These are phyloP conservation scores for Drechmeria coniospora DNA, from an alignment of 2,329 filamentous ascomycete species.

Conservation along the genomic window DNA sequence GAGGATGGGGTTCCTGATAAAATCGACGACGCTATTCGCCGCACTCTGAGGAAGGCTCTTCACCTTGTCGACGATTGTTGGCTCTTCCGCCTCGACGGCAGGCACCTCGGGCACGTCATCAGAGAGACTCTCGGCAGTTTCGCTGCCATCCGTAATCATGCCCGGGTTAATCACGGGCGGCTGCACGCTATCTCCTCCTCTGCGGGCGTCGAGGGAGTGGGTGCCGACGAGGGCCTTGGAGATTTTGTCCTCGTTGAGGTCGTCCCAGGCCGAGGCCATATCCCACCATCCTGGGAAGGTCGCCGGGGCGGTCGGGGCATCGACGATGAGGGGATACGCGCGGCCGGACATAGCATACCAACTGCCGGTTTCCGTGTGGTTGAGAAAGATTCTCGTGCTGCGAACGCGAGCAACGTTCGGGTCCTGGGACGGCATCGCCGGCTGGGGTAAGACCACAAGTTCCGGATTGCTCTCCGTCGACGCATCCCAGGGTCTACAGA, in stretches of 20 bases:
- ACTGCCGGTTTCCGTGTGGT: slow-evolving; percentile 69
- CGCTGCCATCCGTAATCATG: slow-evolving; percentile 12
- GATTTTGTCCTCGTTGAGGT: slow-evolving; percentile 29
- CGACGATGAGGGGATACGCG: slow-evolving; percentile 72
- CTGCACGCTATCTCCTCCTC: slow-evolving; percentile 16
- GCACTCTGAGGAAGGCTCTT: slow-evolving; percentile 34
- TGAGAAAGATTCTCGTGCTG: slow-evolving; percentile 62
- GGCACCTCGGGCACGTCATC: slow-evolving; percentile 13
- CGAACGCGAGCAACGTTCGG: slow-evolving; percentile 35
- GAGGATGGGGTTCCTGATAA: slow-evolving; percentile 39
- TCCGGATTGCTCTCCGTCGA: slow-evolving; percentile 50
- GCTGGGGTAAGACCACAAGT: slow-evolving; percentile 76
- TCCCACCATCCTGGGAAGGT: slow-evolving; percentile 32
- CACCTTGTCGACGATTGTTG: slow-evolving; percentile 32
- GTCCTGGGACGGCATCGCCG: slow-evolving; percentile 44
- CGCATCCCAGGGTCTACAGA: slow-evolving; percentile 59
- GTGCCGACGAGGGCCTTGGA: slow-evolving; percentile 54
- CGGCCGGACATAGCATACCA: slow-evolving; percentile 90
- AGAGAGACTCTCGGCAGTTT: slow-evolving; percentile 19
- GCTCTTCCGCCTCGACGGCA: slow-evolving; percentile 16
- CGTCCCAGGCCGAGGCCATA: slow-evolving; percentile 22
- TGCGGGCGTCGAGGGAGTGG: slow-evolving; percentile 40
- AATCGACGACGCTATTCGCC: slow-evolving; percentile 33
- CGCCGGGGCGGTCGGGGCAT: slow-evolving; percentile 36
- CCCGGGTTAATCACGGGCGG: slow-evolving; percentile 22